phyloP scores from a whole-genome alignment of 805 yeast species.

The Teunomyces lycoperdinae region DNA sequence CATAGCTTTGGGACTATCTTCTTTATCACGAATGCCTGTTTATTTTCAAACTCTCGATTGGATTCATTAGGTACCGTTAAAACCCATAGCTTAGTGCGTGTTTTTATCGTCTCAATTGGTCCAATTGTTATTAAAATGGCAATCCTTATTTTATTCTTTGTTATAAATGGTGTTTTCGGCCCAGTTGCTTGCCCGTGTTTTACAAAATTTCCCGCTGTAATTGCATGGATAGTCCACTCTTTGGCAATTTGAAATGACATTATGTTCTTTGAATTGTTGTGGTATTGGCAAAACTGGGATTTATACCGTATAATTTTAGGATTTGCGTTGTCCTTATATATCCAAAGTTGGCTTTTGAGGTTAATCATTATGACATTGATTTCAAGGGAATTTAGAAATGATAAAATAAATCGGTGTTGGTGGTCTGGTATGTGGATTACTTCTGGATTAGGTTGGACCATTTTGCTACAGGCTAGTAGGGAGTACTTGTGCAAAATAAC shows the following conservation, averaged over 20 bases:
- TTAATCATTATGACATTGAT: constrained; percentile 47
- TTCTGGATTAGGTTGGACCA: constrained; percentile 59
- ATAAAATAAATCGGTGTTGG: constrained; percentile 65
- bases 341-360: constrained; percentile 60
- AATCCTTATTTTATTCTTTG: constrained; percentile 38
- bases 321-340: constrained; percentile 48
- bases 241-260: constrained; percentile 52
- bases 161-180: constrained; percentile 47
- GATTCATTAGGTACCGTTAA: constrained; percentile 34
- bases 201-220: constrained; percentile 44
- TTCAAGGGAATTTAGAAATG: constrained; percentile 62
- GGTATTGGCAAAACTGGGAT: constrained; percentile 68
- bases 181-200: constrained; percentile 47
- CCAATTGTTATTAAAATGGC: constrained; percentile 47
- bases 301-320: constrained; percentile 60
- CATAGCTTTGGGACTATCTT: constrained; percentile 35
- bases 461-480: constrained; percentile 60
- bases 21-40: constrained; percentile 43
- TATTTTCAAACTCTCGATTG: constrained; percentile 55
- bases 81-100: constrained; percentile 41
- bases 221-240: constrained; percentile 58
- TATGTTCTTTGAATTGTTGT: constrained; percentile 57
- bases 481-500: constrained; percentile 61
- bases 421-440: constrained; percentile 72
- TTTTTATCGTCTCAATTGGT: constrained; percentile 42